These are phyloP conservation scores for Suhomyces canberraensis DNA, from an alignment of 805 yeast genomes.

Conservation along the genomic window DNA sequence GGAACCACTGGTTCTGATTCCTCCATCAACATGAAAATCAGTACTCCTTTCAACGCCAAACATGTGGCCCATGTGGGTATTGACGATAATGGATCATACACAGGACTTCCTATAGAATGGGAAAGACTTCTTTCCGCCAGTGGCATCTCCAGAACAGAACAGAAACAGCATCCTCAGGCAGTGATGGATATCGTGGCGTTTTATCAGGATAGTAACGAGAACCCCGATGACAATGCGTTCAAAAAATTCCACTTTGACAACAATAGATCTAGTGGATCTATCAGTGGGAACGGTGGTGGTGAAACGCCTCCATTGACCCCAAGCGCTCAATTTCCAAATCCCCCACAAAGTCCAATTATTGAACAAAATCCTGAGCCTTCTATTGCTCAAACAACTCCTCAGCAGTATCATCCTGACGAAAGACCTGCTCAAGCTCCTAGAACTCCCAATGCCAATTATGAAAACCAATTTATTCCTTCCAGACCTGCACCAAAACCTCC, in stretches of 20 bases:
- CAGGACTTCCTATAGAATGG: constrained; percentile 95
- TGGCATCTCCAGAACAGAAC: constrained; percentile 86
- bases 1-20: constrained; percentile 19
- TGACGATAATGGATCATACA: constrained; percentile 82
- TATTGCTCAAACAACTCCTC: constrained; percentile 24
- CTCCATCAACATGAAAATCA: constrained; percentile 54
- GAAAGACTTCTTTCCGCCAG: constrained; percentile 74
- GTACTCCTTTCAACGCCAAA: constrained; percentile 88
- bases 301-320: constrained; percentile 30
- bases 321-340: constrained; percentile 11
- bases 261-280: constrained; percentile 21
- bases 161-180: constrained; percentile 88
- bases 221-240: constrained; percentile 42
- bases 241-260: constrained; percentile 37
- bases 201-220: constrained; percentile 58
- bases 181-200: constrained; percentile 88
- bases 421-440: constrained; percentile 14
- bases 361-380: neutral
- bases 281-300: constrained; percentile 11
- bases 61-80: constrained; percentile 93
- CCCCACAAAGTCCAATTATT: constrained; percentile 5
- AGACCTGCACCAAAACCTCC: constrained; percentile 70
- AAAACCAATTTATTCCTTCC: constrained; percentile 54
- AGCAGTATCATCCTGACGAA: constrained; percentile 20
- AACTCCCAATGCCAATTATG: constrained; percentile 30